Evolutionary conservation across 2,329 filamentous ascomycete species (phyloP).

Genomic region (Colletotrichum camelliae): DNA sequence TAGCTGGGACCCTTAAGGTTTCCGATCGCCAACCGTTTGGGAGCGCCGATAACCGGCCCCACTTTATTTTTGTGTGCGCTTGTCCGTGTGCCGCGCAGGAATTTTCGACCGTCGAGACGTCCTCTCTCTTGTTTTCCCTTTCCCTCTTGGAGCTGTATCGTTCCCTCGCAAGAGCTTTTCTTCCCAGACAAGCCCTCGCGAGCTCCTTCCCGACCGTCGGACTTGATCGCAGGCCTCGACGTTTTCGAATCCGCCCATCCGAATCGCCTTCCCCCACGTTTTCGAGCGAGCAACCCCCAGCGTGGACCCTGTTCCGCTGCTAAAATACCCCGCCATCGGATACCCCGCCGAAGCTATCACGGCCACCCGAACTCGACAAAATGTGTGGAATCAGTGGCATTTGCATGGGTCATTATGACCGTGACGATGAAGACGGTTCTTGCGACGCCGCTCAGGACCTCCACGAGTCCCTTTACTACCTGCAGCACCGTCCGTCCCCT

Average conservation of each 20-base stretch:
- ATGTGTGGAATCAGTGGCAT: conserved; percentile 17
- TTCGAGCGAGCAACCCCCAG: background rate
- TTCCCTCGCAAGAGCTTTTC: conserved; percentile 1
- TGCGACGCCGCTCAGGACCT: conserved; percentile 64
- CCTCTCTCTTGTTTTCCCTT: background rate
- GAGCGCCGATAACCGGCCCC: conserved; percentile 4
- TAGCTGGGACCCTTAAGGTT: conserved; percentile 3
- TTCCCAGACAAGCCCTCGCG: background rate
- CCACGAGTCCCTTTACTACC: conserved; percentile 74
- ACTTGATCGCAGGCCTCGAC: background rate
- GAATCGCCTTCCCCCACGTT: background rate
- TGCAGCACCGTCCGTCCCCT: conserved; percentile 49
- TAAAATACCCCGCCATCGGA: conserved; percentile 10
- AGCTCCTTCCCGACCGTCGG: background rate
- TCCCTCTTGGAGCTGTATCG: background rate
- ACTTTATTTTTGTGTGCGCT: background rate
- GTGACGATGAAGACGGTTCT: background rate
- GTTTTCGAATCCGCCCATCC: background rate
- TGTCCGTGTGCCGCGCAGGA: background rate
- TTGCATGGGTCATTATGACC: conserved; percentile 11
- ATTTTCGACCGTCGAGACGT: conserved; percentile 4
- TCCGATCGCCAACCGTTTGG: background rate
- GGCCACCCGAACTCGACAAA: background rate
- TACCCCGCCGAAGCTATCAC: conserved; percentile 15
- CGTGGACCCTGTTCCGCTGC: conserved; percentile 4